phyloP scores from a whole-genome alignment of 2,329 filamentous ascomycete genomes.

The Cercospora sp. region DNA sequence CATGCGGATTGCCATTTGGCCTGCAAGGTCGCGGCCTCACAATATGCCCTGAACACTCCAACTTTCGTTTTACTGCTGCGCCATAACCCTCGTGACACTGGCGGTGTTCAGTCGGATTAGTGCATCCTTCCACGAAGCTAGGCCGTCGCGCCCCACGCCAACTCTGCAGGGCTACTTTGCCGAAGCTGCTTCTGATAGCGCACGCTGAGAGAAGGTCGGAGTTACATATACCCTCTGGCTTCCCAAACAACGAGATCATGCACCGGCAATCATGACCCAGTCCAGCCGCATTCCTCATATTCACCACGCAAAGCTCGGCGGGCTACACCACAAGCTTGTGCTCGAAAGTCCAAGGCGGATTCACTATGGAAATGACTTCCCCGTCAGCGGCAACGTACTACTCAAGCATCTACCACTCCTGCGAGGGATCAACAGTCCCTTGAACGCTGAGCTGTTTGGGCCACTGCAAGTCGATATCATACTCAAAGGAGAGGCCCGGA shows the following conservation, averaged over 20 bases:
- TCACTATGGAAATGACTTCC: slow-evolving; percentile 21
- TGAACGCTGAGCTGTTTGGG: slow-evolving; percentile 18
- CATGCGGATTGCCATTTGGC: background rate
- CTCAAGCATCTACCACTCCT: slow-evolving; percentile 14
- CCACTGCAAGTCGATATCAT: slow-evolving; percentile 16
- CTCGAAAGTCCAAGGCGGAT: slow-evolving; percentile 20
- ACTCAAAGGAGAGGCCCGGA: slow-evolving; percentile 12
- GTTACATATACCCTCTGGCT: background rate
- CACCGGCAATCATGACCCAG: background rate
- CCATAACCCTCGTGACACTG: background rate
- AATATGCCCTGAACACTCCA: background rate
- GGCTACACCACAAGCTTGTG: slow-evolving; percentile 7
- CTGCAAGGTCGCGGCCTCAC: background rate
- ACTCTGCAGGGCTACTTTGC: background rate
- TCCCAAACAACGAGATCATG: background rate
- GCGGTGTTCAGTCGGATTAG: background rate
- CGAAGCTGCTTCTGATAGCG: background rate
- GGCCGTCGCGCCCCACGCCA: background rate
- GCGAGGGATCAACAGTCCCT: background rate
- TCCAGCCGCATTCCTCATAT: background rate
- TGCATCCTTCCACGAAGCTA: background rate
- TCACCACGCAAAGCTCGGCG: slow-evolving; percentile 14
- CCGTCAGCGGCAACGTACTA: slow-evolving; percentile 16
- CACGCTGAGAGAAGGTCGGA: background rate
- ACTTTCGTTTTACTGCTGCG: background rate